Percentiles rank a stretch among this genome's conserved stretches.
These are phyloP conservation scores for Ophiostoma pallidulum DNA, from an alignment of 2,329 filamentous ascomycete genomes.

Conservation along the genomic window DNA sequence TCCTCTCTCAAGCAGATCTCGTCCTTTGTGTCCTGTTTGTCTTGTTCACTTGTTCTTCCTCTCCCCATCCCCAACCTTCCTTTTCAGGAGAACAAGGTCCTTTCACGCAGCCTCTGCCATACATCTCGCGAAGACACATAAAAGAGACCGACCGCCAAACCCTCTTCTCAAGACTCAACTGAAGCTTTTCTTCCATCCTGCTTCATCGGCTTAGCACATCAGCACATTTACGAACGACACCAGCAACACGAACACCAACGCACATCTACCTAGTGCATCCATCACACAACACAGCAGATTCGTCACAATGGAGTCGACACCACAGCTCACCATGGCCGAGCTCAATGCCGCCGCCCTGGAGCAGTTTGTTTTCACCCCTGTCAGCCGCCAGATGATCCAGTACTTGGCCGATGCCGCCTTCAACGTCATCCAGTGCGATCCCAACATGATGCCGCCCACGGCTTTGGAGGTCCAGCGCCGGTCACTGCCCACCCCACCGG, in stretches of 20 bases:
- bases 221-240: background rate
- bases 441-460: slow-evolving; percentile 42
- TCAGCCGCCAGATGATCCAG: slow-evolving; percentile 65
- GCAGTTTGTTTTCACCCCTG: slow-evolving; percentile 69
- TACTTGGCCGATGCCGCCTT: slow-evolving; percentile 66
- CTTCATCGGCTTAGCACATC: background rate
- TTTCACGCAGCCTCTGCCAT: background rate
- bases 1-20: slow-evolving; percentile 11
- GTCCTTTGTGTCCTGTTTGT: slow-evolving; percentile 6
- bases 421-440: slow-evolving; percentile 73
- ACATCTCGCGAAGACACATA: slow-evolving; percentile 3
- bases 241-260: background rate
- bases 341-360: slow-evolving; percentile 68
- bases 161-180: background rate
- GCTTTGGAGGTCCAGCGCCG: slow-evolving; percentile 20
- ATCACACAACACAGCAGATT: slow-evolving; percentile 9
- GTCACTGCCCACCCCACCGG: slow-evolving; percentile 37
- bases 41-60: background rate
- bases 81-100: no score
- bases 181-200: slow-evolving; percentile 1
- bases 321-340: slow-evolving; percentile 41
- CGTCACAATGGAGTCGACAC: slow-evolving; percentile 36
- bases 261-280: no score
- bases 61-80: background rate
- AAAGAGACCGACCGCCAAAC: background rate